Base-by-base conservation (phyloP, 2,329 filamentous ascomycete genomes). In the Chaetoscypha palmicola region DNA sequence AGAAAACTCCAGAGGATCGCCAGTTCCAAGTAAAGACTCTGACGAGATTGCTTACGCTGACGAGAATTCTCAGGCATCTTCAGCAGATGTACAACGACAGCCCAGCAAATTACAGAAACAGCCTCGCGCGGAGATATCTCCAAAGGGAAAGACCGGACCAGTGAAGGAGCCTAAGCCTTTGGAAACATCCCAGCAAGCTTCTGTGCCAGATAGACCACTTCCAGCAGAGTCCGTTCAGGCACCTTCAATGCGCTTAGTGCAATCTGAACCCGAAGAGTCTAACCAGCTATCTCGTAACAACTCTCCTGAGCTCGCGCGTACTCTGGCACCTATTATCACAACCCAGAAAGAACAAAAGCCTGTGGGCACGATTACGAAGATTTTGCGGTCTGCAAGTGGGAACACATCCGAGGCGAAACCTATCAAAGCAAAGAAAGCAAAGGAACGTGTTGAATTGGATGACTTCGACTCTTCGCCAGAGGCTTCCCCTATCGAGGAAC, bases 71-170 rank as follows among this genome's bases (percentile, higher is more conserved):
- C 52, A 60, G 32, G 47, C 45, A 9, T 56, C 54, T 32, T 30
- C 45, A 14, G 21, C 41, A 33, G 50, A 54, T 21, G 22, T 72
- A 8, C 77, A 82, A 52, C 71, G 79, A 47, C 71, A 76, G 43
- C 64, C 76, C 3, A 79, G 76, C 66, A 89, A 87, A 62, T 68
- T 88, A 41, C 83, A 87, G 57, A 89, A 89, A 62, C 73, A 75
- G 43, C 74, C 55, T 23, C 49, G 49, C 11, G 35, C 41, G 10
- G 59, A 62, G 24, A 48, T 43, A 3, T 60, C 60, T 20, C 55
- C 57, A 22, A 53, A 35, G 40, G 46, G 47, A 22, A 58, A 59
- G 30, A 42, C 49, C 41, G 40, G 38, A 5, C 41, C 48, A 39
- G 30, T 33, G 20, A 53, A 45, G 47, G 56, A 59, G 16, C 3